Base-by-base conservation (phyloP, 106 monocot genomes). In the Hemerocallis citrina region DNA sequence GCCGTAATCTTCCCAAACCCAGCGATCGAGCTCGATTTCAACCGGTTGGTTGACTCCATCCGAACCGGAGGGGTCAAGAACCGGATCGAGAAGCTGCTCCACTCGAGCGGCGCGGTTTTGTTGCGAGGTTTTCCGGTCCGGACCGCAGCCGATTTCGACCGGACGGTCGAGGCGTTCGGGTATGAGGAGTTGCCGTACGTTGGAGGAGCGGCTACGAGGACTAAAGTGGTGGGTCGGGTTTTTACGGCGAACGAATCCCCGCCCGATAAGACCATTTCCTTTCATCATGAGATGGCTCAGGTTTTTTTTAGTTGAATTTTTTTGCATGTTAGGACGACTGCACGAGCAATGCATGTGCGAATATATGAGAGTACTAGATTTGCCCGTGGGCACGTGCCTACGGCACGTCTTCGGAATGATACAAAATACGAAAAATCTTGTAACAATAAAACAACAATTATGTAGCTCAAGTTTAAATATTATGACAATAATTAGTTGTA, bases 211-310 rank as follows among this genome's bases (percentile, higher is more conserved):
- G 94, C 94, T 1, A 83, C 86, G n/a, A 79, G 94, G 66, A 79
- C 79, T 17, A 50, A 48, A 79, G 86, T 95, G 19, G 78, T 81
- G n/a, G 95, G 95, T 31, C 63, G 95, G 39, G 84, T 96, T 24
- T 87, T 79, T 56, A 96, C 95, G 17, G 95, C 95, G 55, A 96
- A 96, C 55, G 95, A 96, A 55, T 79, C 95, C 24, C 90, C 86
- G 32, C 90, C 95, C 16, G 90, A 86, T 60, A 77, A 96, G 72
- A 84, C 76, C 61, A 90, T 96, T 57, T 79, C 89, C 24, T 90
- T 96, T 39, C 95, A 96, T 64, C 95, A 96, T 62, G 90, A 96
- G 72, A 72, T 96, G 86, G 77, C 90, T 14, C 86, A 90, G 82
- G 95, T 89, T 14, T 55, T 52, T n/a, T n/a, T n/a, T n/a, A n/a